Base-by-base conservation (phyloP, 163 green algal genomes). In the Chlorella variabilis region DNA sequence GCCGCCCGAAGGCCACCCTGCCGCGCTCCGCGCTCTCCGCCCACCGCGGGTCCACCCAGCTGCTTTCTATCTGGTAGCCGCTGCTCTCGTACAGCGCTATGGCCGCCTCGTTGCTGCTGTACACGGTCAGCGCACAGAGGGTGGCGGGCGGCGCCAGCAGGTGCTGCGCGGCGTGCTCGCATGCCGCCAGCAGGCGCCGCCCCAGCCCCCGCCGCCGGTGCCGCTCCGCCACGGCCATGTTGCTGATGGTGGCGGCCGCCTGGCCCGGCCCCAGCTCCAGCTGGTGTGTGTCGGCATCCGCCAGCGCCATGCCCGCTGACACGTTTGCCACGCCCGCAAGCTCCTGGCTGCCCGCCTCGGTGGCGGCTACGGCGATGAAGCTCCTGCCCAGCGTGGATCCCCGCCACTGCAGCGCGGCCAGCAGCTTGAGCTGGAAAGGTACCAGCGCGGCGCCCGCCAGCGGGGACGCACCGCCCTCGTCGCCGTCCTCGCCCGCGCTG, bases 31-130 rank as follows among this genome's bases (percentile, higher is more conserved):
- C 76, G 2, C 34, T 36, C n/a, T 79, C 65, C 13, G 82, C 62
- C 82, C 82, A 87, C 13, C 39, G 36, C 1, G 58, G 39, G 56
- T 87, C 82, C 25, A 71, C 42, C 82, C 82, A 87, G 38, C 29
- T 59, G n/a, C 34, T 51, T 7, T 84, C 82, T 6, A 87, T 20
- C 7, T 18, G 23, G 54, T 70, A 87, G 34, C 82, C 75, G 48
- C 38, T 73, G 33, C 49, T 51, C 33, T 73, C 48, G 34, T 87
- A 87, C 29, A 87, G 73, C 5, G 13, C 5, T 17, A 82, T 66
- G 7, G 81, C 81, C 18, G 58, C n/a, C 33, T 73, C 58, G 48
- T 83, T 87, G 7, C 29, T 58, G 23, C 68, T 66, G 38, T 84
- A 68, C n/a, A 87, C 82, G 38, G 42, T 38, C 31, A 87, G 66